Evolutionary conservation across 2,329 filamentous ascomycete genomes (phyloP), one percentile per base, ranked within the genome.

Genomic region (Neocatenulostroma microsporum): DNA sequence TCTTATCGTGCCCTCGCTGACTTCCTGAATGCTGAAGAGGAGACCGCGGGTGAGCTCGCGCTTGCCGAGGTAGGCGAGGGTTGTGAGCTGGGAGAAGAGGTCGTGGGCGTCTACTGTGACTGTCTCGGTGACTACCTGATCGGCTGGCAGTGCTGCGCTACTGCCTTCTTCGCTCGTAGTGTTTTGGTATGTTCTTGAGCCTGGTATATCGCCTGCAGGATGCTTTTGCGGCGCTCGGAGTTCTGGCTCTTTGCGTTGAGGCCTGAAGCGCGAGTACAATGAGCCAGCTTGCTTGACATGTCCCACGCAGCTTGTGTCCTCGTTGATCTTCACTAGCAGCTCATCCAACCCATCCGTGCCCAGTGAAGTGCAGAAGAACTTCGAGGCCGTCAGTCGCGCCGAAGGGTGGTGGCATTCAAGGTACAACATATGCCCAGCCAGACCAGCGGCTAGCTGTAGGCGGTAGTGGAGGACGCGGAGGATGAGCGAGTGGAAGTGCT

Each of bases 321-420:
- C 40, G 55, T 61, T 36, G 55, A 62, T 28, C 56, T 55, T 46
- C 45, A 61, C 31, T 10, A 45, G 32, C 12, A 55, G 30, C 15
- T 62, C 57, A 35, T 67, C 63, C n/a, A 84, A 62, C 3, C 72
- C 72, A 46, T 78, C 67, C 2, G 80, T 85, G 20, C 73, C 76
- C 9, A 80, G 64, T 44, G 81, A 81, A 30, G 76, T 68, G 60
- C 84, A 88, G 54, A 73, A 72, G 10, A 86, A 69, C 37, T 78
- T 78, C 0, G 83, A 80, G 14, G 82, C 79, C 4, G 73, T 78
- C 33, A 82, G 67, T 57, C 79, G 80, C 17, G 73, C 77, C 44
- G 70, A 76, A 0, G 84, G 84, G 45, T 82, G 83, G 53, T 82
- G 88, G 57, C 82, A 85, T 62, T 89, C 83, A 27, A 93, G 73